A percentile compares a stretch with the other conserved stretches of the same genome.
These are phyloP conservation scores for Rosellinia necatrix DNA, from an alignment of 2,329 filamentous ascomycete species.

Conservation along the genomic window DNA sequence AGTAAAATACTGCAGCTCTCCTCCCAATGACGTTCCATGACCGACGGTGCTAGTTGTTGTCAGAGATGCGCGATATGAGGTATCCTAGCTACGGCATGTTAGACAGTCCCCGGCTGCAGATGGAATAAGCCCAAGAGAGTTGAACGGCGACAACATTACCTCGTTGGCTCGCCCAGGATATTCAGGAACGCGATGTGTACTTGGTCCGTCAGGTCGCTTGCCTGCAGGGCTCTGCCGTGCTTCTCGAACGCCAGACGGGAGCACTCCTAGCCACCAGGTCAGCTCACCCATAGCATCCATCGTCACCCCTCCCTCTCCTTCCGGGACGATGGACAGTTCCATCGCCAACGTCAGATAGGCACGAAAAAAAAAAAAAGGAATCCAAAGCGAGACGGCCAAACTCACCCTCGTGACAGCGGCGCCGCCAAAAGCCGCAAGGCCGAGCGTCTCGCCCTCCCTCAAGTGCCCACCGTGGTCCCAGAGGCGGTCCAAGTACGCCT, in stretches of 20 bases:
- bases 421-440: slow-evolving; percentile 83
- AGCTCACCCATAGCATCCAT: neutral
- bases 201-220: slow-evolving; percentile 89
- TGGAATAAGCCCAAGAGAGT: neutral
- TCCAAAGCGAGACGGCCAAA: slow-evolving; percentile 20
- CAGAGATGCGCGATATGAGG: neutral
- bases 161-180: slow-evolving; percentile 71
- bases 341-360: too few relatives aligned
- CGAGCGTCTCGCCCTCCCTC: slow-evolving; percentile 64
- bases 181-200: slow-evolving; percentile 81
- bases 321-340: neutral
- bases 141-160: slow-evolving; percentile 9
- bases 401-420: slow-evolving; percentile 81
- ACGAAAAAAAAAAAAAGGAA: neutral
- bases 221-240: slow-evolving; percentile 86
- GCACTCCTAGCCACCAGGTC: slow-evolving; percentile 63
- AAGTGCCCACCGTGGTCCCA: slow-evolving; percentile 68
- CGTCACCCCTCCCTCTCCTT: neutral
- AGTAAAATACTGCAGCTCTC: too few relatives aligned
- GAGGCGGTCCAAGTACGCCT: slow-evolving; percentile 80
- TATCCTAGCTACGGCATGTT: neutral
- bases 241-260: slow-evolving; percentile 85
- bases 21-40: too few relatives aligned
- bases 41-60: too few relatives aligned
- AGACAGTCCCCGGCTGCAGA: neutral